These are phyloP conservation scores for Ceratobasidium papillatum DNA, from an alignment of 1,284 basidiomycete species.

Conservation along the genomic window DNA sequence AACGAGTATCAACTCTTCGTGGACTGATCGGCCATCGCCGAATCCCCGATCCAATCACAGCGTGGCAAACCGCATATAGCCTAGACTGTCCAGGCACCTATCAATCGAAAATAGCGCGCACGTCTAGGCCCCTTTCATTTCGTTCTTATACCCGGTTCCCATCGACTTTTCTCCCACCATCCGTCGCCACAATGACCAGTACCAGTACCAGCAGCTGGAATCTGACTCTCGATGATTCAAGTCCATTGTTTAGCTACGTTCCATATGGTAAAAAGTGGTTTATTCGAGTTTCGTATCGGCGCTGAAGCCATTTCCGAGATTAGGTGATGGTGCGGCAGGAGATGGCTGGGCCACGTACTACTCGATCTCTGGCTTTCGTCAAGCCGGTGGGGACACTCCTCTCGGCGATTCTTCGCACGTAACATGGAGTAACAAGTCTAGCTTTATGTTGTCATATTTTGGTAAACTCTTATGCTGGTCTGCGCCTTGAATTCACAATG, in stretches of 20 bases:
- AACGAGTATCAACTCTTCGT: too few species aligned
- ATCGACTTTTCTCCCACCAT: neutral
- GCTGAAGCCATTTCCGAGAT: neutral
- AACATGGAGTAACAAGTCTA: constrained; percentile 9
- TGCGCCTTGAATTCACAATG: neutral
- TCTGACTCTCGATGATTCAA: constrained; percentile 6
- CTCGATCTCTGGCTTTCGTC: constrained; percentile 15
- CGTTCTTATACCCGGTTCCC: too few species aligned
- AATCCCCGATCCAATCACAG: too few species aligned
- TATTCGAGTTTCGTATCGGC: too few species aligned
- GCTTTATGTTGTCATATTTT: neutral
- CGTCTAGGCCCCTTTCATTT: too few species aligned
- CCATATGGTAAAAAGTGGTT: neutral
- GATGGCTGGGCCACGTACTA: constrained; percentile 16
- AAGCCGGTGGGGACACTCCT: neutral
- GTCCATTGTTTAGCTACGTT: neutral
- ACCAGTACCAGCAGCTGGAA: constrained; percentile 1
- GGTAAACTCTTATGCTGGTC: neutral
- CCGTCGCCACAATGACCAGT: too few species aligned
- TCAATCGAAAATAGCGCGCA: too few species aligned
- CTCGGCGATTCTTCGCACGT: constrained; percentile 16
- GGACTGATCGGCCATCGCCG: too few species aligned
- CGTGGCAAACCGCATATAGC: too few species aligned
- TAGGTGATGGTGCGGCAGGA: constrained; percentile 17
- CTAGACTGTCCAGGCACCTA: too few species aligned